Base-by-base conservation (phyloP, 305 asterid species). In the Fraxinus latifolia region DNA sequence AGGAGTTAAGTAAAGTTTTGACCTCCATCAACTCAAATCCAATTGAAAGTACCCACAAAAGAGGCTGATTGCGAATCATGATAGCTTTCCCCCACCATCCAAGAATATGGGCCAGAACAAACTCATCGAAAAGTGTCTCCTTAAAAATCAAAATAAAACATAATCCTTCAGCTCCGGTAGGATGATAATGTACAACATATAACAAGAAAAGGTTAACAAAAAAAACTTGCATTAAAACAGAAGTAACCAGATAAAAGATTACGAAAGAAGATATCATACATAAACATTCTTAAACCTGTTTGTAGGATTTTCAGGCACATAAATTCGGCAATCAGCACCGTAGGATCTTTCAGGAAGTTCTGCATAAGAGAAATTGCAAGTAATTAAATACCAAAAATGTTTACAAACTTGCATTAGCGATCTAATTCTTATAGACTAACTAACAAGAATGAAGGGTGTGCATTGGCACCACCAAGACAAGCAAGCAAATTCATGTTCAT, bases 71-170 rank as follows among this genome's bases (percentile, higher is more conserved):
- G 73, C 98, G 97, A 80, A 96, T 94, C 98, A 95, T 94, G 83
- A 96, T 96, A 67, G 98, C 98, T 89, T 96, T 96, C 71, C 98
- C 98, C 99, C 99, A 96, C 98, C 98, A 93, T 82, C 99, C 99
- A 85, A 94, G 94, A 79, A 94, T 85, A 86, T 94, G 99, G 82
- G 99, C 98, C 82, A 91, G 81, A 82, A 94, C 99, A 89, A 96
- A 94, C 86, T 93, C 98, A 88, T 96, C 99, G 86, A 94, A 94
- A 72, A 96, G 94, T 53, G 98, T 96, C 79, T 96, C 99, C 99
- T 96, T 70, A 82, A 71, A 74, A 84, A 87, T 78, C 83, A 71
- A 82, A 84, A 76, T 80, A 70, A 70, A 77, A 68, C 31, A 50
- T 39, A 42, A 79, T 78, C 81, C 71, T 78, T 62, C 60, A 71